These are phyloP conservation scores for Malus orientalis DNA, from an alignment of 306 rosid genomes.

Conservation along the genomic window DNA sequence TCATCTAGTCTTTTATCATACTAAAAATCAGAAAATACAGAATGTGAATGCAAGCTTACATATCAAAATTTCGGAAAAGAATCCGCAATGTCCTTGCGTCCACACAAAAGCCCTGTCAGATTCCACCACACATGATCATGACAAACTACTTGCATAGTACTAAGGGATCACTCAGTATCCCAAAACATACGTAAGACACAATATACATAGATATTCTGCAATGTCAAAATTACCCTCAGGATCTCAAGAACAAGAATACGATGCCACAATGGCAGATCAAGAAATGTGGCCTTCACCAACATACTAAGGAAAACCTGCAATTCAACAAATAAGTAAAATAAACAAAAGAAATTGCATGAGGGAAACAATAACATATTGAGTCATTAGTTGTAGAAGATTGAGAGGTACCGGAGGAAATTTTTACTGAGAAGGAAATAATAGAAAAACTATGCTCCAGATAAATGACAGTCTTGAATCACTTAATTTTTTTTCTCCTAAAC, in stretches of 20 bases:
- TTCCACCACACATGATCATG: conserved; percentile 17
- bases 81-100: conserved; percentile 83
- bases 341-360: neutral
- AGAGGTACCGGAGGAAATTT: neutral
- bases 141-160: conserved; percentile 1
- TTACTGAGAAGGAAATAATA: neutral
- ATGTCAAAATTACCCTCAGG: conserved; percentile 65
- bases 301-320: conserved; percentile 96
- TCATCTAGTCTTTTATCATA: neutral
- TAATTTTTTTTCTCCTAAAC: neutral
- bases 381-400: neutral
- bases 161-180: conserved; percentile 10
- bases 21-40: neutral
- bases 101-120: conserved; percentile 81
- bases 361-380: neutral
- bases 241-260: conserved; percentile 98
- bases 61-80: conserved; percentile 89
- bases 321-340: neutral
- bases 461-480: neutral
- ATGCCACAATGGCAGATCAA: conserved; percentile 96
- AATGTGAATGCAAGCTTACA: conserved; percentile 46
- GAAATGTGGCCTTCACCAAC: conserved; percentile 88
- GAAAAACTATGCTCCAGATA: neutral
- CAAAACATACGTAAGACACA: conserved; percentile 3
- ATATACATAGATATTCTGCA: neutral